phyloP scores from a whole-genome alignment of 257 asterid species.

The Solanum commersonii region DNA sequence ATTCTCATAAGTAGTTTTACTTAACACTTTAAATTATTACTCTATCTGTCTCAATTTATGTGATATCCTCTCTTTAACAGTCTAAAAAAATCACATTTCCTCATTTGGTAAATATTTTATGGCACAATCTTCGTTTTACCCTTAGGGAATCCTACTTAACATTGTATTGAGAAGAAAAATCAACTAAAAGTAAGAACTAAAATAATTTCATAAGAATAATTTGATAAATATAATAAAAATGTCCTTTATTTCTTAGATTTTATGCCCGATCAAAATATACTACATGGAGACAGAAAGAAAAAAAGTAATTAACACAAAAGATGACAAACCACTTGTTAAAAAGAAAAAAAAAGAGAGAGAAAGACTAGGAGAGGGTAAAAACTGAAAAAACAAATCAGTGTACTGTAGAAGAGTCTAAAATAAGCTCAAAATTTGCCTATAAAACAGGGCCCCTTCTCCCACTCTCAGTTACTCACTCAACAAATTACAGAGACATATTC shows the following conservation, averaged over 20 bases:
- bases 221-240: not conserved
- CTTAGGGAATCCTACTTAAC: not conserved
- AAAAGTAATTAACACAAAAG: not conserved
- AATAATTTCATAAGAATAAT: not conserved
- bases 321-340: too few relatives aligned
- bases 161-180: not conserved
- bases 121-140: not conserved
- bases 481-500: not conserved
- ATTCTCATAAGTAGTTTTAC: not conserved
- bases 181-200: not conserved
- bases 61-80: not conserved
- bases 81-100: not conserved
- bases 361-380: not conserved
- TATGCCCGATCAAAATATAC: rapidly evolving
- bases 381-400: not conserved
- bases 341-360: not conserved
- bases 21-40: not conserved
- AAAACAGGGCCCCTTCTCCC: not conserved
- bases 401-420: not conserved
- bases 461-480: conserved; percentile 22
- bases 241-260: too few relatives aligned
- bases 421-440: not conserved
- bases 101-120: not conserved
- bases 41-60: not conserved
- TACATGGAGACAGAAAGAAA: not conserved